A percentile compares a stretch with the other conserved stretches of the same genome.
Evolutionary conservation across 1,139 yeast species (phyloP).

Genomic region (Taiozyma sp.): DNA sequence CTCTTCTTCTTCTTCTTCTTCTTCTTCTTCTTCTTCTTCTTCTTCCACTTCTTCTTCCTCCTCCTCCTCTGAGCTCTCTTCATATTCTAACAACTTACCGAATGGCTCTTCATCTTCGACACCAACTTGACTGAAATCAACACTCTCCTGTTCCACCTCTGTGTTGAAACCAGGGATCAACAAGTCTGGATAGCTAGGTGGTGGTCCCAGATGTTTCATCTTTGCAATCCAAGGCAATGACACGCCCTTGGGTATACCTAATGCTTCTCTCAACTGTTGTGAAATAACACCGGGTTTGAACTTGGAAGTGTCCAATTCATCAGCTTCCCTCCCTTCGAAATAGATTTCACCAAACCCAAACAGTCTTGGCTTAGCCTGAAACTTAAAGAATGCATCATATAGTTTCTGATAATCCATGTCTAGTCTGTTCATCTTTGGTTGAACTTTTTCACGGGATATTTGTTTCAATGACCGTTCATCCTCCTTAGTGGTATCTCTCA

Average conservation of each 20-base stretch:
- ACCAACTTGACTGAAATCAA: conserved; percentile 2
- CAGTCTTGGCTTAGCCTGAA: conserved; percentile 68
- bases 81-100: conserved; percentile 37
- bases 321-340: conserved; percentile 70
- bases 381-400: conserved; percentile 82
- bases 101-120: conserved; percentile 28
- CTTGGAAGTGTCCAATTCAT: conserved; percentile 33
- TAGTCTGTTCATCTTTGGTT: conserved; percentile 81
- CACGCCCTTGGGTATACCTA: conserved; percentile 59
- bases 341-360: conserved; percentile 70
- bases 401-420: conserved; percentile 84
- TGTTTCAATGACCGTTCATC: conserved; percentile 62
- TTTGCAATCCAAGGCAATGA: conserved; percentile 81
- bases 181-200: conserved; percentile 74
- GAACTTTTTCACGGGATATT: conserved; percentile 76
- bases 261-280: conserved; percentile 51
- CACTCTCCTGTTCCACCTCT: conserved; percentile 23
- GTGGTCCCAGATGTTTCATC: conserved; percentile 73
- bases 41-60: conserved; percentile 10
- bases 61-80: conserved; percentile 16
- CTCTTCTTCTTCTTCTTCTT: conserved; percentile 13
- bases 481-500: conserved; percentile 57
- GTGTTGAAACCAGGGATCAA: conserved; percentile 48
- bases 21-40: conserved; percentile 12
- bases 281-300: conserved; percentile 70